These are phyloP conservation scores for Penicillium italicum DNA, from an alignment of 2,329 filamentous ascomycete genomes.

Conservation along the genomic window DNA sequence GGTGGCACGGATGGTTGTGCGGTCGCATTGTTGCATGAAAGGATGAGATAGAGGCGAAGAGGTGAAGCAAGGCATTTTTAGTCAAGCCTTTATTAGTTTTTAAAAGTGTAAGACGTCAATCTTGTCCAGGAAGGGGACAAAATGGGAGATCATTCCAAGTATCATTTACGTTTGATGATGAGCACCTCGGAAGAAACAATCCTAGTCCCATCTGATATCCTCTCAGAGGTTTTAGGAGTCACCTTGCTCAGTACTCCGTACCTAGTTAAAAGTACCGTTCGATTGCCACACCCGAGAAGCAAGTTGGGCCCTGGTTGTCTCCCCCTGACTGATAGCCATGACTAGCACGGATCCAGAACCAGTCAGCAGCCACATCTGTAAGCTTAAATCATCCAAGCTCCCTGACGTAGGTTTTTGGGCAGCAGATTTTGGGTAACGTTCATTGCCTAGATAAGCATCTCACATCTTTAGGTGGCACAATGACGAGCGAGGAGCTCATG, in stretches of 20 bases:
- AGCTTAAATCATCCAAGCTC: not conserved
- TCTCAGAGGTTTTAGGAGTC: not conserved
- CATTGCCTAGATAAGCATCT: not conserved
- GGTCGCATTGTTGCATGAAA: slow-evolving; percentile 18
- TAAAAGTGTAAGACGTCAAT: not conserved
- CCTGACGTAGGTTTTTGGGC: slow-evolving; percentile 1
- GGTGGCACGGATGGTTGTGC: slow-evolving; percentile 17
- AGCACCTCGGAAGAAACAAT: not conserved
- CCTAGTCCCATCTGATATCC: not conserved
- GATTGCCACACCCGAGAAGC: not conserved
- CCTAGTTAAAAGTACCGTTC: not conserved
- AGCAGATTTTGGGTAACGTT: not conserved
- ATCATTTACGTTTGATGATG: not conserved
- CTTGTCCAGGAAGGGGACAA: not conserved
- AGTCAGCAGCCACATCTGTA: slow-evolving; percentile 4
- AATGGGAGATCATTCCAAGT: not conserved
- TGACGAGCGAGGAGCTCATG: slow-evolving; percentile 14
- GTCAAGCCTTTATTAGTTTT: not conserved
- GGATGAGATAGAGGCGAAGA: slow-evolving; percentile 3
- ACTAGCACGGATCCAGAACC: not conserved
- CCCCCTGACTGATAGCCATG: not conserved
- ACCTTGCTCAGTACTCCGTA: not conserved
- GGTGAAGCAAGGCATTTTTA: not conserved
- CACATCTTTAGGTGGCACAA: slow-evolving; percentile 17
- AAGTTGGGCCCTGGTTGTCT: not conserved